phyloP scores from a whole-genome alignment of 257 asterid genomes.

The Marsdenia floribunda region DNA sequence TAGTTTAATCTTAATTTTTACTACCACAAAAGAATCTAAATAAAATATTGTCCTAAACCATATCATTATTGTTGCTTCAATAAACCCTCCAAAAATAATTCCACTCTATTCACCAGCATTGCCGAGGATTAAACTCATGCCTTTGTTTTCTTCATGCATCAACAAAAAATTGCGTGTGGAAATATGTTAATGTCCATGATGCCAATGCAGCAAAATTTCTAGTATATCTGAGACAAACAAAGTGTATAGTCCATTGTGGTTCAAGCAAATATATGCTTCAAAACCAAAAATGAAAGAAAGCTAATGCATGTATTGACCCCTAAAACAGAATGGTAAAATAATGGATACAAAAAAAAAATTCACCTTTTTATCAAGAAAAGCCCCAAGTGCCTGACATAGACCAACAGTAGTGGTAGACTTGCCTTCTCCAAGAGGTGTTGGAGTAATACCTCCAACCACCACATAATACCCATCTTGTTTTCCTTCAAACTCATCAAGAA shows the following conservation, averaged over 20 bases:
- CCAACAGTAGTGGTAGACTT: slow-evolving; percentile 97
- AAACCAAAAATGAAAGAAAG: not conserved
- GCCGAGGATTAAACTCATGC: not conserved
- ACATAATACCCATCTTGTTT: slow-evolving; percentile 80
- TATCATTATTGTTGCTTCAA: not conserved
- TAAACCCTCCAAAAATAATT: not conserved
- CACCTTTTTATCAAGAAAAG: slow-evolving; percentile 95
- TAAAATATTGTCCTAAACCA: not conserved
- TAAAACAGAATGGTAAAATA: not conserved
- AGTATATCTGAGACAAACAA: not conserved
- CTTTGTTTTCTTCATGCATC: not conserved
- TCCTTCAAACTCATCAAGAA: slow-evolving; percentile 60
- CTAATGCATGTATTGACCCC: not conserved
- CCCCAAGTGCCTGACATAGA: slow-evolving; percentile 97
- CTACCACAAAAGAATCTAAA: not conserved
- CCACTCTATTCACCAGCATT: not conserved
- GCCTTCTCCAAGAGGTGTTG: slow-evolving; percentile 99
- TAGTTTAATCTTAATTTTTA: not conserved
- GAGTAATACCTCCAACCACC: slow-evolving; percentile 95
- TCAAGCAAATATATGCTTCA: not conserved
- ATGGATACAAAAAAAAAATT: not conserved
- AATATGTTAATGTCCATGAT: not conserved
- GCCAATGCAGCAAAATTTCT: not conserved
- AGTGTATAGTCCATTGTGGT: not conserved
- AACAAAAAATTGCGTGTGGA: not conserved